Conservation (phyloP, 1,139 yeast species). For the Citeromyces siamensis region DNA sequence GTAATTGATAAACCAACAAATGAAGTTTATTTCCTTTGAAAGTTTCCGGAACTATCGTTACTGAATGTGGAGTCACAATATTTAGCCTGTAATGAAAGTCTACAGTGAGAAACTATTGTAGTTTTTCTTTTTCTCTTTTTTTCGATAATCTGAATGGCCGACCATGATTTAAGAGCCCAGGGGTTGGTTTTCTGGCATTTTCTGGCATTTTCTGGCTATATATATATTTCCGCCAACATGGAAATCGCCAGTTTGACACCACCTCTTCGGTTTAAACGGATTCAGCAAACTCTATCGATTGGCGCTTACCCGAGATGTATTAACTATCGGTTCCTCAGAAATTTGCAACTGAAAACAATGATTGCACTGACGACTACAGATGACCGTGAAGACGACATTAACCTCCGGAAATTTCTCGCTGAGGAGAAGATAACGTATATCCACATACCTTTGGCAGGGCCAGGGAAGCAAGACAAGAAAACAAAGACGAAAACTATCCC, state of each 20-base stretch:
- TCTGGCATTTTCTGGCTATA: too few relatives aligned
- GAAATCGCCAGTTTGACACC: constrained; percentile 53
- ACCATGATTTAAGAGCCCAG: too few relatives aligned
- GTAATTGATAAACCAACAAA: too few relatives aligned
- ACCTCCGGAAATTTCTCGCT: constrained; percentile 1
- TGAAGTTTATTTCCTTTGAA: too few relatives aligned
- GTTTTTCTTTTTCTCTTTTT: too few relatives aligned
- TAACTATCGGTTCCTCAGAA: constrained; percentile 59
- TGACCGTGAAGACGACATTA: constrained; percentile 27
- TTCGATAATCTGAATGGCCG: too few relatives aligned
- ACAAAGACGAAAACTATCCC: constrained; percentile 77
- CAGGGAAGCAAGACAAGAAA: constrained; percentile 33
- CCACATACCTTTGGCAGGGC: constrained; percentile 26
- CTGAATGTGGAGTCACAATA: too few relatives aligned
- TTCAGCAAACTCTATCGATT: constrained; percentile 60
- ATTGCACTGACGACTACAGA: constrained; percentile 55
- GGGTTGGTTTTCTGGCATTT: too few relatives aligned
- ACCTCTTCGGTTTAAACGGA: constrained; percentile 66
- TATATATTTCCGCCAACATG: too few relatives aligned
- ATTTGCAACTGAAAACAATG: constrained; percentile 58
- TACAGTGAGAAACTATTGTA: too few relatives aligned
- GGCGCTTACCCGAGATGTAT: constrained; percentile 82
- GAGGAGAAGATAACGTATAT: constrained; percentile 35
- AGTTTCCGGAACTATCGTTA: too few relatives aligned
- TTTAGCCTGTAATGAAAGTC: too few relatives aligned